A percentile compares a stretch with the other conserved stretches of the same genome.
phyloP scores from a whole-genome alignment of 345 rosid species.

The Salix udensis region DNA sequence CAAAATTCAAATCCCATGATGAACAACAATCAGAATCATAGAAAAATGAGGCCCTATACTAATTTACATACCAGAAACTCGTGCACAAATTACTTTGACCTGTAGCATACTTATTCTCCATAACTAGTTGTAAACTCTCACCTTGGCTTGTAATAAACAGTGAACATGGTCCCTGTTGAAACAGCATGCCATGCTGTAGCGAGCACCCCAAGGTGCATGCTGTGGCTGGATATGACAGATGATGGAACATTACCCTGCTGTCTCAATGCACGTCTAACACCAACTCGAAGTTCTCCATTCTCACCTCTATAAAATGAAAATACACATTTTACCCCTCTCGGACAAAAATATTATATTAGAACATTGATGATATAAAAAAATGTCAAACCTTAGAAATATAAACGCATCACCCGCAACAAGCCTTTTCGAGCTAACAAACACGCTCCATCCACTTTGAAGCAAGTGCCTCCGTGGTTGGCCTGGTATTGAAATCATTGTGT shows the following conservation, averaged over 20 bases:
- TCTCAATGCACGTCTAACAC: conserved; percentile 56
- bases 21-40: not conserved
- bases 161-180: conserved; percentile 46
- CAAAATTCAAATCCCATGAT: not conserved
- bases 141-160: conserved; percentile 64
- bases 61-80: not conserved
- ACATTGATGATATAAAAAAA: not conserved
- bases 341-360: not conserved
- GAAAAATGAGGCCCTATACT: not conserved
- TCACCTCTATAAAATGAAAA: conserved; percentile 37
- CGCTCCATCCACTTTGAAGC: conserved; percentile 65
- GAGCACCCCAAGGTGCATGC: conserved; percentile 67
- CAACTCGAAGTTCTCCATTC: conserved; percentile 57
- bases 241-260: conserved; percentile 51
- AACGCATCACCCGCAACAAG: conserved; percentile 71
- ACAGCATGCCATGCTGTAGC: conserved; percentile 68
- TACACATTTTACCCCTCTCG: not conserved
- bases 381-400: conserved; percentile 49
- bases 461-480: conserved; percentile 73
- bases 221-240: conserved; percentile 60
- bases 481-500: conserved; percentile 13
- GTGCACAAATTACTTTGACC: not conserved
- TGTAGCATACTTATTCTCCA: not conserved
- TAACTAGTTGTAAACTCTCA: not conserved
- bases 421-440: conserved; percentile 57